Conservation (phyloP, 768 basidiomycete genomes). For the Suillus fuscotomentosus region DNA sequence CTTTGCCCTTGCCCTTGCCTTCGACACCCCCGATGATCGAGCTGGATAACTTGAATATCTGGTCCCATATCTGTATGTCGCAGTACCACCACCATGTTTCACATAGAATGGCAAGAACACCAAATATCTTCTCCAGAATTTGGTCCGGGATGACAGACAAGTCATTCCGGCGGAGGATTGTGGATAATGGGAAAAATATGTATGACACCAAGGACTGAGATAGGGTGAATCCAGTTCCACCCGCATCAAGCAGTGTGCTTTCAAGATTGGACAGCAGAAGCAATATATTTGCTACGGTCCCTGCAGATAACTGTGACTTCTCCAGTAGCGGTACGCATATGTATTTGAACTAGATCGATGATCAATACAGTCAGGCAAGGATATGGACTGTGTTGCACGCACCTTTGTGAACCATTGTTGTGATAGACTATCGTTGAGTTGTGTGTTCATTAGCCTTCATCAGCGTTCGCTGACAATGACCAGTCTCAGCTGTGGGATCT, state of each 20-base stretch:
- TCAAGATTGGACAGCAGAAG: slow-evolving; percentile 56
- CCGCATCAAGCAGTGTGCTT: slow-evolving; percentile 42
- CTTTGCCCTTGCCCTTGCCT: slow-evolving; percentile 63
- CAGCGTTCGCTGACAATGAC: too few relatives aligned
- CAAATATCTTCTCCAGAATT: slow-evolving; percentile 71
- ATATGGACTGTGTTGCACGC: slow-evolving; percentile 5
- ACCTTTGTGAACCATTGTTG: slow-evolving; percentile 41
- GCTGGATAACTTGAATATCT: slow-evolving; percentile 76
- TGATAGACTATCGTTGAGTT: slow-evolving; percentile 20
- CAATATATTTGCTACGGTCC: slow-evolving; percentile 45
- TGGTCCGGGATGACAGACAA: slow-evolving; percentile 72
- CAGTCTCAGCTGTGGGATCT: too few relatives aligned
- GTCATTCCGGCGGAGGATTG: slow-evolving; percentile 75
- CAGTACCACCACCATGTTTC: slow-evolving; percentile 86
- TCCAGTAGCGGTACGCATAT: slow-evolving; percentile 82
- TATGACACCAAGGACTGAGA: slow-evolving; percentile 72
- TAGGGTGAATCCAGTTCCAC: slow-evolving; percentile 38
- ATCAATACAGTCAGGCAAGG: slow-evolving; percentile 3
- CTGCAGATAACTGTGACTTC: slow-evolving; percentile 60
- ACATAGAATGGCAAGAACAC: slow-evolving; percentile 55
- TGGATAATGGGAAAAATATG: slow-evolving; percentile 83
- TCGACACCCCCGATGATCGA: slow-evolving; percentile 65
- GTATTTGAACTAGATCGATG: slow-evolving; percentile 50
- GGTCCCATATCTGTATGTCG: slow-evolving; percentile 75
- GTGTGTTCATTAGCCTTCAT: not conserved